Evolutionary conservation across 148 eudicot genomes (phyloP), one percentile per base, ranked within the genome.

Genomic region (Persicaria maculosa): DNA sequence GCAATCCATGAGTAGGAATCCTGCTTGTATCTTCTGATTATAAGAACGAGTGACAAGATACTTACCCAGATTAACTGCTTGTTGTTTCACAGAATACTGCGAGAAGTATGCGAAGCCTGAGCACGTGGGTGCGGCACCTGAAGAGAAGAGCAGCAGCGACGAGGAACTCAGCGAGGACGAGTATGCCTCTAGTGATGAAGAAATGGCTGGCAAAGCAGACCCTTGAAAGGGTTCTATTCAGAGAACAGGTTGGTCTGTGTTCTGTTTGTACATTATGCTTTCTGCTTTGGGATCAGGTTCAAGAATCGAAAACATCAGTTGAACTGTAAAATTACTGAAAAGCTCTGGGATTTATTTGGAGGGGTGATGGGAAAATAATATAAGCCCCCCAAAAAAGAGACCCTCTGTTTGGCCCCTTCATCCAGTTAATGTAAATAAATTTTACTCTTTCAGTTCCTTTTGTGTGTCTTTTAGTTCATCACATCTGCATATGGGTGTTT

Each of bases 91-190:
- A 90, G 95, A 90, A 69, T 86, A 85, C 75, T 88, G 91, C 36
- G 87, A 86, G 77, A 85, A 83, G 79, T 90, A 83, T 25, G 95
- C 95, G 3, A 90, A 86, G 79, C 85, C 88, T 40, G 91, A 84
- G 61, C 87, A 88, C 75, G 85, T 83, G n/a, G 97, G 90, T 55
- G 89, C 85, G 40, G 81, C 45, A 15, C 83, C 87, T 20, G 76
- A 74, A 62, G 76, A 59, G 68, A 44, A 74, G 76, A 62, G 40
- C n/a, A 72, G 74, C 31, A 74, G 76, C 25, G 76, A 74, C n/a
- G 76, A 74, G 54, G 76, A 74, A 48, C 53, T 74, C 43, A 74
- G 70, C 55, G 70, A 74, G 36, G 76, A 61, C 4, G 76, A 74
- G 61, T 61, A 74, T 61, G 76, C 53, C 7, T 74, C 76, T 14